Conservation (phyloP, 2,329 filamentous ascomycete genomes). For the Fusarium sp. region DNA sequence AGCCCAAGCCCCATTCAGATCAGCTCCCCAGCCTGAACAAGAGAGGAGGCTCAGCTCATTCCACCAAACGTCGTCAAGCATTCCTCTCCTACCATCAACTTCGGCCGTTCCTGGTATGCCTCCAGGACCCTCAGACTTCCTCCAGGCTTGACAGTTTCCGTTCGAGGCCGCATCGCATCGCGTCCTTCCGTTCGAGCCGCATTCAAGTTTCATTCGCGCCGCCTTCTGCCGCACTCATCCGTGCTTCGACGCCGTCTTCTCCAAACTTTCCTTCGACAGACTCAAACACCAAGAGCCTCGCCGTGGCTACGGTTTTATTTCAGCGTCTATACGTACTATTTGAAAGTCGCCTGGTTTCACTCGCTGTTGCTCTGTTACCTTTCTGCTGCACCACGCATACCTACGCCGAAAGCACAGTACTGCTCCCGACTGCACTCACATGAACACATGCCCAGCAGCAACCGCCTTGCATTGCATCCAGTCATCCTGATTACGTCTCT, state of each 20-base stretch:
- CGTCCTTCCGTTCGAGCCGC: slow-evolving; percentile 21
- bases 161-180: slow-evolving; percentile 29
- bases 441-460: slow-evolving; percentile 36
- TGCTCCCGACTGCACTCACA: slow-evolving; percentile 34
- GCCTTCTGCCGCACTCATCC: slow-evolving; percentile 14
- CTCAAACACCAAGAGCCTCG: slow-evolving; percentile 30
- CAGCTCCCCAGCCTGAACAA: slow-evolving; percentile 29
- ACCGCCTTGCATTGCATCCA: slow-evolving; percentile 32
- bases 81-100: slow-evolving; percentile 45
- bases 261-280: slow-evolving; percentile 30
- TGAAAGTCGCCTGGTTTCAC: slow-evolving; percentile 16
- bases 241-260: slow-evolving; percentile 28
- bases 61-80: slow-evolving; percentile 42
- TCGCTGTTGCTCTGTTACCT: slow-evolving; percentile 37
- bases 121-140: slow-evolving; percentile 26
- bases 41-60: slow-evolving; percentile 40
- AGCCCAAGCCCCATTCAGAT: too few relatives aligned
- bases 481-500: slow-evolving; percentile 20
- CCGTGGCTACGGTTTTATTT: slow-evolving; percentile 20
- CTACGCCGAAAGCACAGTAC: slow-evolving; percentile 35
- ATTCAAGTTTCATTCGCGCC: slow-evolving; percentile 23
- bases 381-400: slow-evolving; percentile 38
- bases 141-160: slow-evolving; percentile 31
- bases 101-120: slow-evolving; percentile 36
- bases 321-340: background rate